These are phyloP conservation scores for Magnolia sinica DNA, from an alignment of 164 flowering plant species.

Conservation along the genomic window DNA sequence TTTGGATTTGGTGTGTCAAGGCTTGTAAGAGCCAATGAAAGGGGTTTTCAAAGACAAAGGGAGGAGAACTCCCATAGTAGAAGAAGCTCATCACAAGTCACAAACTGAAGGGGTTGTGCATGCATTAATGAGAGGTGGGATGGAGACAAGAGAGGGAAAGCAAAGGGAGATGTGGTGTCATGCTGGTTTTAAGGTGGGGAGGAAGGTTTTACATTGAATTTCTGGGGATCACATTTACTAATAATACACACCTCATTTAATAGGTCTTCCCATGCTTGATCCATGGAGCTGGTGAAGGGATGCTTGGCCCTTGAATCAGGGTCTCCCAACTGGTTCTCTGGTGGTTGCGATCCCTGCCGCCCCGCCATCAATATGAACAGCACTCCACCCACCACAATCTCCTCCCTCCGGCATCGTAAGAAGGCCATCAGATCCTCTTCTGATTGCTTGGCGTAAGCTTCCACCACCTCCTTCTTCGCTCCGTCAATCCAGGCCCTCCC, in stretches of 20 bases:
- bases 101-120: constrained; percentile 5
- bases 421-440: constrained; percentile 36
- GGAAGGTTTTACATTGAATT: constrained; percentile 20
- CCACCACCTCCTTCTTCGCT: constrained; percentile 38
- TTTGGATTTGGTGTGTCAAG: neutral
- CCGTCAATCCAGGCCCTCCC: constrained; percentile 46
- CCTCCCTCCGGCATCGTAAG: constrained; percentile 33
- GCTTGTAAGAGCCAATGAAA: neutral
- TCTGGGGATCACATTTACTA: neutral
- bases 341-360: constrained; percentile 21
- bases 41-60: neutral
- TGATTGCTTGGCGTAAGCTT: constrained; percentile 38
- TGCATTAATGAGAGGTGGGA: constrained; percentile 12
- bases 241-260: constrained; percentile 28
- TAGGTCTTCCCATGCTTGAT: constrained; percentile 45
- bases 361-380: constrained; percentile 41
- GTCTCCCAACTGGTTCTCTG: constrained; percentile 36
- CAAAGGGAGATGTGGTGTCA: constrained; percentile 11
- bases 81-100: neutral
- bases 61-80: neutral
- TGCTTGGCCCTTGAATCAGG: constrained; percentile 42
- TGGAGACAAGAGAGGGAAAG: constrained; percentile 13
- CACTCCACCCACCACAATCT: constrained; percentile 35
- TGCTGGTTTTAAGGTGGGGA: constrained; percentile 18
- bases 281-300: constrained; percentile 42